Base-by-base conservation (phyloP, 73 alveolate species). In the Symbiodinium natans region DNA sequence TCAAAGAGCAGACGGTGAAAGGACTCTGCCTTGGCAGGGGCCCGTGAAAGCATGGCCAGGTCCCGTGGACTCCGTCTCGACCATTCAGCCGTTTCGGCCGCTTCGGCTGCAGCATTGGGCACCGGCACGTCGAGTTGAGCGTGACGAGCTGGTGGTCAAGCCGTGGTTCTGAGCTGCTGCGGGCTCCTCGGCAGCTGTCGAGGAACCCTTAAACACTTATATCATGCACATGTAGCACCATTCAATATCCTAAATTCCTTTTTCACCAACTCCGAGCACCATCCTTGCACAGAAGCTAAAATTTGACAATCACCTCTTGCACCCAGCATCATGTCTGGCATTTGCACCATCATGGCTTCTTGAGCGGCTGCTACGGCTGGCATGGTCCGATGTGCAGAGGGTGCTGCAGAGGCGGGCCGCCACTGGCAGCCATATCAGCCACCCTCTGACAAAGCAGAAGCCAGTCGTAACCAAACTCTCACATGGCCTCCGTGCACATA, bases 161-260 rank as follows among this genome's bases (percentile, higher is more conserved):
- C 84, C 31, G 84, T 13, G 42, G 43, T 73, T 34, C 84, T 73
- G 43, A 73, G 27, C 84, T 73, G 29, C 84, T 73, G 84, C 84
- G 46, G 41, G 29, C 31, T 63, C 77, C 77, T 52, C 29, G 68
- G 68, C 68, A 7, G 68, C 27, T 52, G 13, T 27, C n/a, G 68
- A 27, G 13, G 1, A 5, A 52, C 68, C 21, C 68, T 4, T 52
- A 21, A 63, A 23, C 4, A 31, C 2, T 63, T 13, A 7, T 63
- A 25, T 27, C 0, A 21, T 21, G 77, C 17, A 25, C 15, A 11
- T 63, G 34, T 27, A 63, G 77, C 15, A 34, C 77, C 17, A 34
- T 63, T 25, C 36, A 1, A 63, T 1, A n/a, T n/a, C n/a, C n/a
- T n/a, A n/a, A n/a, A n/a, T n/a, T n/a, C n/a, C n/a, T n/a, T n/a